phyloP scores from a whole-genome alignment of 106 monocot species.

The Dendrobium chrysotoxum region DNA sequence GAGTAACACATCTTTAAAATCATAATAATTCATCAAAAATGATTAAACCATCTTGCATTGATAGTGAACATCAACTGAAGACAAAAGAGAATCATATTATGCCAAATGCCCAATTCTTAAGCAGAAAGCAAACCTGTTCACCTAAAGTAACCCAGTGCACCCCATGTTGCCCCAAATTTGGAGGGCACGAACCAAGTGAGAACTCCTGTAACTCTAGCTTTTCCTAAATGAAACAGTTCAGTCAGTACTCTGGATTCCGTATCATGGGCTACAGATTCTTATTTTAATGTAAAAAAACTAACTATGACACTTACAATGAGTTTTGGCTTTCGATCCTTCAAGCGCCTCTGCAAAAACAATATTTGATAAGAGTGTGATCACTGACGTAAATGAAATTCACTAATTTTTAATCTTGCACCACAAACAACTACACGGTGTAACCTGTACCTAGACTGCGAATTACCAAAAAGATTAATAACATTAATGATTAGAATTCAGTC shows the following conservation, averaged over 20 bases:
- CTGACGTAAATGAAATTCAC: not conserved
- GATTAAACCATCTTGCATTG: not conserved
- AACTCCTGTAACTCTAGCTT: slow-evolving; percentile 85
- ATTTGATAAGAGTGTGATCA: not conserved
- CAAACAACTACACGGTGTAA: not conserved
- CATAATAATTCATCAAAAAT: not conserved
- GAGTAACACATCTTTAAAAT: not conserved
- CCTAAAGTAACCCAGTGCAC: slow-evolving; percentile 78
- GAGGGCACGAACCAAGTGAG: slow-evolving; percentile 86
- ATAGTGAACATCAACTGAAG: not conserved
- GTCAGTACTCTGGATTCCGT: not conserved
- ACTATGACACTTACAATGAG: slow-evolving; percentile 60
- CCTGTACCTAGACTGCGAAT: not conserved
- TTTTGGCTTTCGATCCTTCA: slow-evolving; percentile 69
- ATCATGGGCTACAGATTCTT: not conserved
- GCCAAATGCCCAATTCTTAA: not conserved
- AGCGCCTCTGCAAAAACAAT: slow-evolving; percentile 55
- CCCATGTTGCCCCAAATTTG: slow-evolving; percentile 61
- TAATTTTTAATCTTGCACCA: not conserved
- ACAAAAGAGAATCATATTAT: not conserved
- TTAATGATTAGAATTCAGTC: not conserved
- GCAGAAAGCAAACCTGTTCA: slow-evolving; percentile 65
- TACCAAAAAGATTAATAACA: not conserved
- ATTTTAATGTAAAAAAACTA: not conserved
- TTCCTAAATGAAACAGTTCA: slow-evolving; percentile 39